Percentiles rank a stretch among this genome's conserved stretches.
Evolutionary conservation across 805 yeast species (phyloP).

Genomic region (Starmerella bombi): DNA sequence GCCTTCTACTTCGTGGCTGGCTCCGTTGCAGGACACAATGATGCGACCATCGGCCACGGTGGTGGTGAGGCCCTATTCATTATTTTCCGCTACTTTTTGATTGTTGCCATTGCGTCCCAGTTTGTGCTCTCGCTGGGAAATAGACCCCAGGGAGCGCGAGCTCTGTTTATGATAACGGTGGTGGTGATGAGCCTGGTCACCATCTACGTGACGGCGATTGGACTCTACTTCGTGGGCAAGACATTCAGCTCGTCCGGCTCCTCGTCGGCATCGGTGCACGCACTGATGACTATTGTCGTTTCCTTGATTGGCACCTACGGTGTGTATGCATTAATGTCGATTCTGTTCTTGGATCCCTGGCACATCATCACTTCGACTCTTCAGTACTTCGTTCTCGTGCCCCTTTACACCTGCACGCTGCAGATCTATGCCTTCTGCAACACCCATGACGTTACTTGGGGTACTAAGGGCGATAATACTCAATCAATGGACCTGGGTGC

Average conservation of each 20-base stretch:
- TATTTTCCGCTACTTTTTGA: slow-evolving; percentile 70
- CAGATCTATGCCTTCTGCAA: slow-evolving; percentile 96
- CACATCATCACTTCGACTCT: slow-evolving; percentile 75
- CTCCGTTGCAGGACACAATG: slow-evolving; percentile 42
- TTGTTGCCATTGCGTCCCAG: slow-evolving; percentile 73
- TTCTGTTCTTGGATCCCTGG: slow-evolving; percentile 91
- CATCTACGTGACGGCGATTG: slow-evolving; percentile 65
- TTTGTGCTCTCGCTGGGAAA: slow-evolving; percentile 92
- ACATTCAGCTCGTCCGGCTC: slow-evolving; percentile 33
- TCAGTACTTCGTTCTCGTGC: slow-evolving; percentile 81
- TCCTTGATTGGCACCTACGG: slow-evolving; percentile 88
- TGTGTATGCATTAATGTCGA: slow-evolving; percentile 64
- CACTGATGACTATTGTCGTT: slow-evolving; percentile 55
- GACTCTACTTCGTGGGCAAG: slow-evolving; percentile 60
- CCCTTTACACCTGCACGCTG: slow-evolving; percentile 80
- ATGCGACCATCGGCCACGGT: slow-evolving; percentile 33
- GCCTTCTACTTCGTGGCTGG: slow-evolving; percentile 91
- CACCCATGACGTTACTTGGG: slow-evolving; percentile 98
- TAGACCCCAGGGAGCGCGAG: slow-evolving; percentile 90
- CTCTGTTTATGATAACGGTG: slow-evolving; percentile 60
- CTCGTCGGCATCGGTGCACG: slow-evolving; percentile 29
- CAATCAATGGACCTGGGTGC: slow-evolving; percentile 59
- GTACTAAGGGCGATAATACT: slow-evolving; percentile 87
- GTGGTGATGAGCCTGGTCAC: slow-evolving; percentile 66
- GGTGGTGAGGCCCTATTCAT: slow-evolving; percentile 81